Evolutionary conservation across 345 rosid genomes (phyloP).

Genomic region (Linum lewisii): DNA sequence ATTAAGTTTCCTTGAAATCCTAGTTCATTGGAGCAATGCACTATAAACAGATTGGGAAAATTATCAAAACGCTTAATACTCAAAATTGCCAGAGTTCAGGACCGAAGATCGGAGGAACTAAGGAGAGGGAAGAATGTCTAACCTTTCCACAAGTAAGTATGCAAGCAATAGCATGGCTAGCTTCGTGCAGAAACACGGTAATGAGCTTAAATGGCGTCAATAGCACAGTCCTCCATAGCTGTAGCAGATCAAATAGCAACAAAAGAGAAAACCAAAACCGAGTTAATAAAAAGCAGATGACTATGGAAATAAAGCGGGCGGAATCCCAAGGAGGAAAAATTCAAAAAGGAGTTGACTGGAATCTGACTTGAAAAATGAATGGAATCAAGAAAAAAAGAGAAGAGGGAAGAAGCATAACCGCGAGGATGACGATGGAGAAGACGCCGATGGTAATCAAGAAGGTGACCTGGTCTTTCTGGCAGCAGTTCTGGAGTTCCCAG

Average conservation of each 20-base stretch:
- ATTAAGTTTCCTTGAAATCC: not conserved
- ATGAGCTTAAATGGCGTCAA: slow-evolving; percentile 93
- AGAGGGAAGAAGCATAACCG: slow-evolving; percentile 36
- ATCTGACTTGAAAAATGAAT: not conserved
- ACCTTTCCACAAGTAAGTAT: slow-evolving; percentile 95
- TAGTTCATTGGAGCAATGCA: not conserved
- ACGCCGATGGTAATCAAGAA: slow-evolving; percentile 61
- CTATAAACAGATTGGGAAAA: not conserved
- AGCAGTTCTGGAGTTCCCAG: slow-evolving; percentile 85
- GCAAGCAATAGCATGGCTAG: slow-evolving; percentile 96
- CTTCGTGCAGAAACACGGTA: slow-evolving; percentile 91
- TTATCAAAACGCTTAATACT: not conserved
- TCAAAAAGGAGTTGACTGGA: slow-evolving; percentile 7
- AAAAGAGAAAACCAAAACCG: not conserved
- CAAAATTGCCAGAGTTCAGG: not conserved
- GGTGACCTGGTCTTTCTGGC: slow-evolving; percentile 54
- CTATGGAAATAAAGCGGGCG: not conserved
- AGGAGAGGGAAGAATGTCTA: slow-evolving; percentile 27
- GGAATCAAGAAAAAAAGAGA: not conserved
- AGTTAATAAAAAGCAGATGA: not conserved
- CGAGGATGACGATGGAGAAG: slow-evolving; percentile 76
- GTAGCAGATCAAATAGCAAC: slow-evolving; percentile 5
- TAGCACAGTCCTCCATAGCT: slow-evolving; percentile 92
- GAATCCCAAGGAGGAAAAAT: not conserved
- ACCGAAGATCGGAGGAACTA: not conserved